Conservation (phyloP, 176 grass and related monocot species). For the Carex cristatella region DNA sequence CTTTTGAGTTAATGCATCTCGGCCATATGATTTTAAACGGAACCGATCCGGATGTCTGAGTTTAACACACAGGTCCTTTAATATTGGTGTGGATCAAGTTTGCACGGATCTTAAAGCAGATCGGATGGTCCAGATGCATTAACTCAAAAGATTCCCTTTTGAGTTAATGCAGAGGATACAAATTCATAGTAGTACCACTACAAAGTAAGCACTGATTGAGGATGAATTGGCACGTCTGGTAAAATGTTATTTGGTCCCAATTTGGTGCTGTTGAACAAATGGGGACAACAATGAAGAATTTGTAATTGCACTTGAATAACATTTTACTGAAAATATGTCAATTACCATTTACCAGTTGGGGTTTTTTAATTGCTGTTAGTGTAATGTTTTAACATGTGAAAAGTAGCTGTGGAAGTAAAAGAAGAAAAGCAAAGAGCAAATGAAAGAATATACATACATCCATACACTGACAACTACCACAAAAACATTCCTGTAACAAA, state of each 20-base stretch:
- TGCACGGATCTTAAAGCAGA: too few species aligned
- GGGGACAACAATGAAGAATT: background rate
- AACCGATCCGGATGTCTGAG: too few species aligned
- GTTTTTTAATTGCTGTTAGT: background rate
- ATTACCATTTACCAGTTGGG: background rate
- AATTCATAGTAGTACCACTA: background rate
- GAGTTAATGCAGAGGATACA: too few species aligned
- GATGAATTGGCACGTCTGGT: background rate
- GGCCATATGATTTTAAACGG: too few species aligned
- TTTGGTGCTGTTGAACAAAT: background rate
- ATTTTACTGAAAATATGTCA: background rate
- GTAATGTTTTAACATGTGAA: background rate
- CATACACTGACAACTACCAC: too few species aligned
- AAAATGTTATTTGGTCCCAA: background rate
- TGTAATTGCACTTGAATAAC: background rate
- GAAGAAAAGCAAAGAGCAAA: background rate
- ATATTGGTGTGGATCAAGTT: too few species aligned
- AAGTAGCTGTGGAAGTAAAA: background rate
- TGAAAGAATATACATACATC: background rate
- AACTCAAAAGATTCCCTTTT: too few species aligned
- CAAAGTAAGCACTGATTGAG: background rate
- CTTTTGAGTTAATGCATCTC: too few species aligned
- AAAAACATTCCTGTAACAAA: background rate
- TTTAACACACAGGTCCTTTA: too few species aligned
- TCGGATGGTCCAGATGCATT: too few species aligned